Percentiles rank a stretch among this genome's conserved stretches.
Evolutionary conservation across 148 eudicot species (phyloP).

Genomic region (Rhododendron simsii): DNA sequence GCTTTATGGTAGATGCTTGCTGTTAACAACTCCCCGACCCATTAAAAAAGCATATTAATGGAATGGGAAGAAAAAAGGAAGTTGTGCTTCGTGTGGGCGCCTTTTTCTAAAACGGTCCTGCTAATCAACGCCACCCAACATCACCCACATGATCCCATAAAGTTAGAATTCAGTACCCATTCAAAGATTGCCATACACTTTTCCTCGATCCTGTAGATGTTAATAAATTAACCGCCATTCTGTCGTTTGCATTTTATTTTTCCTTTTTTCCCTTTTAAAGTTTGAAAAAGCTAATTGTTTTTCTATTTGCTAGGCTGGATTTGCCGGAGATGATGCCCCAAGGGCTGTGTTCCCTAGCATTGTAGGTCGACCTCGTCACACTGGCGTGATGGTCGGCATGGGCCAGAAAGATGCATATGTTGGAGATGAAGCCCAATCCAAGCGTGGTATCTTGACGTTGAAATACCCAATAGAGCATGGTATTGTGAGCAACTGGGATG

Average conservation of each 20-base stretch:
- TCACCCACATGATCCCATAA: not conserved
- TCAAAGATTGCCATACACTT: not conserved
- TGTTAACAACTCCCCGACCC: not conserved
- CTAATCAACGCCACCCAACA: not conserved
- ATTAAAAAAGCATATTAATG: not conserved
- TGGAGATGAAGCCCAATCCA: conserved; percentile 91
- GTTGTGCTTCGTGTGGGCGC: not conserved
- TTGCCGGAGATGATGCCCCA: conserved; percentile 94
- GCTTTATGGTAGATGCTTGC: not conserved
- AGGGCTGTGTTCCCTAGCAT: conserved; percentile 88
- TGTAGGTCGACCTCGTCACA: conserved; percentile 88
- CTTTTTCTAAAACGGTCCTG: not conserved
- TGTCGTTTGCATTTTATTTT: not conserved
- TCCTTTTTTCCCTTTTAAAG: not conserved
- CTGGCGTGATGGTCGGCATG: conserved; percentile 95
- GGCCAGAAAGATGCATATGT: conserved; percentile 90
- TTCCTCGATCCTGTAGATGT: not conserved
- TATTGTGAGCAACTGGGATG: conserved; percentile 93
- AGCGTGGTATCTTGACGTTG: conserved; percentile 75
- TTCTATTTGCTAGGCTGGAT: conserved; percentile 63
- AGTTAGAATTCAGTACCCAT: not conserved
- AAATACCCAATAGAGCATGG: conserved; percentile 92
- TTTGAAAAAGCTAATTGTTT: not conserved
- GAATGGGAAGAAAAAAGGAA: not conserved
- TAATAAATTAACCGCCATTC: not conserved